Base-by-base conservation (phyloP, 2,329 filamentous ascomycete genomes). In the Coniella vitis region DNA sequence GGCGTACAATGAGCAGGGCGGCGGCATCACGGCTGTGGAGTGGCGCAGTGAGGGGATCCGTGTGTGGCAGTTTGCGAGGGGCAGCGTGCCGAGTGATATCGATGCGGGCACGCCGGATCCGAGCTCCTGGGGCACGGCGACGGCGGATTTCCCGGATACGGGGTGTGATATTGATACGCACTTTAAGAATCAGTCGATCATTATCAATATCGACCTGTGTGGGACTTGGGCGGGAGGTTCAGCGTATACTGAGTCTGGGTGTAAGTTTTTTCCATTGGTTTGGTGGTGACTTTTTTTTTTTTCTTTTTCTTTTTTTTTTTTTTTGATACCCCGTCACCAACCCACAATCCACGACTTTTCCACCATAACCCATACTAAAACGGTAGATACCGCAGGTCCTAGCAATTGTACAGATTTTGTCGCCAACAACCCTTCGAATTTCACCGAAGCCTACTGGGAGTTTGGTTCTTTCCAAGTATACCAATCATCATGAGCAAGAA, bases 131-230 rank as follows among this genome's bases (percentile, higher is more conserved):
- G 83, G 81, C 14, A 69, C 65, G 2, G 79, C 84, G 1, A 58
- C 76, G 7, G 81, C 83, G 1, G 83, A 86, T 52, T 85, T 85
- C 60, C 83, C 83, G 13, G 72, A 67, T 56, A 85, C 81, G 0
- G 62, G 75, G 39, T 86, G 82, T 64, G 66, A 81, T 51, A 78
- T 85, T 43, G 61, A 63, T 5, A 68, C 65, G 4, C 79, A 84
- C 58, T 85, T 86, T 61, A 69, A 64, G 47, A 86, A 85, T 57
- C 75, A 83, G 61, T 81, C 78, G 55, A 84, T 86, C 56, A 73
- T 85, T 54, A 73, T 73, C 37, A 84, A 86, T 57, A 84, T 85
- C 54, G 77, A 82, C 60, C 64, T 86, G 7, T 86, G 82, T 55
- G 83, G 82, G 0, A 62, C 74, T 36, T 69, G 78, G 55, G 75